phyloP scores from a whole-genome alignment of 306 rosid genomes.

The Dalbergia cultrata region DNA sequence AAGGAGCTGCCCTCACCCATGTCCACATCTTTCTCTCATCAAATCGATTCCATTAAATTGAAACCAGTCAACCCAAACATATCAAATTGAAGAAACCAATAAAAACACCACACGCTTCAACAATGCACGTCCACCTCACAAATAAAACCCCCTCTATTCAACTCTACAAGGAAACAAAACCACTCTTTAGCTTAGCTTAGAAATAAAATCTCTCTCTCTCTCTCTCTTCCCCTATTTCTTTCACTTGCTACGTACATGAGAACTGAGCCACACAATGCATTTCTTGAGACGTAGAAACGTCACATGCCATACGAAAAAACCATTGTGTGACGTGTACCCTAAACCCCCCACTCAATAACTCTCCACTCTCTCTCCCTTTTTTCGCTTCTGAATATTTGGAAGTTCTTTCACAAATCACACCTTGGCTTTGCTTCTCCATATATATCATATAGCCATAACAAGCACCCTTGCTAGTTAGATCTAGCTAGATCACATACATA shows the following conservation, averaged over 20 bases:
- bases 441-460: neutral
- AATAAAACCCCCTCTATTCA: too few relatives aligned
- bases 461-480: neutral
- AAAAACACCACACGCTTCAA: neutral
- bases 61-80: neutral
- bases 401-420: slow-evolving; percentile 13
- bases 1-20: slow-evolving; percentile 8
- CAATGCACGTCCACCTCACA: slow-evolving; percentile 46
- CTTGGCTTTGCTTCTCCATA: neutral
- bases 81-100: neutral
- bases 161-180: too few relatives aligned
- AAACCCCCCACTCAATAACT: slow-evolving; percentile 56
- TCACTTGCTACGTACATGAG: slow-evolving; percentile 34
- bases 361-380: neutral
- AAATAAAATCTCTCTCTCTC: too few relatives aligned
- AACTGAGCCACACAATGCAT: slow-evolving; percentile 60
- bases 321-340: slow-evolving; percentile 55
- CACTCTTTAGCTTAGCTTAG: too few relatives aligned
- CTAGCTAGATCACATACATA: neutral
- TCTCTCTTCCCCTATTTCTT: too few relatives aligned
- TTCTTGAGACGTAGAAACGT: slow-evolving; percentile 58
- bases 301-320: slow-evolving; percentile 60
- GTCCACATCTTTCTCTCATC: slow-evolving; percentile 45
- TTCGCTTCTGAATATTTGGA: neutral
- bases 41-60: slow-evolving; percentile 26